A percentile compares a stretch with the other conserved stretches of the same genome.
Conservation (phyloP, 805 yeast species). For the Blastobotrys attinorum region DNA sequence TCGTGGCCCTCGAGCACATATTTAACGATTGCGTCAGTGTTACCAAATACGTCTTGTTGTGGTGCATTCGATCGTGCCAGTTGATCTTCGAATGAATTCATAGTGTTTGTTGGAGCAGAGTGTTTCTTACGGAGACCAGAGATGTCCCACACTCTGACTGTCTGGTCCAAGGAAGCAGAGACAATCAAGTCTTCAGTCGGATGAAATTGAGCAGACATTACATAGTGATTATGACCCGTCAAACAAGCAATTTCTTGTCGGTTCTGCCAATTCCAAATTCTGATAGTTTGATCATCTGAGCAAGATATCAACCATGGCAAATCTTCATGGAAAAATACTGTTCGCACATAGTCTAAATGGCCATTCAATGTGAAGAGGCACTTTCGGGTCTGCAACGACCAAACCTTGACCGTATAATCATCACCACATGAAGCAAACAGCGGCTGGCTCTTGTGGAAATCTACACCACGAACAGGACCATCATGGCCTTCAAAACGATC, state of each 20-base stretch:
- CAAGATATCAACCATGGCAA: slow-evolving; percentile 96
- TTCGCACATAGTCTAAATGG: slow-evolving; percentile 91
- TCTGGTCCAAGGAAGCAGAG: slow-evolving; percentile 92
- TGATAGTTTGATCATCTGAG: slow-evolving; percentile 95
- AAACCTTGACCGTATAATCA: slow-evolving; percentile 88
- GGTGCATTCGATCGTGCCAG: slow-evolving; percentile 45
- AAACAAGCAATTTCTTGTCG: slow-evolving; percentile 94
- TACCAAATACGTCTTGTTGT: slow-evolving; percentile 90
- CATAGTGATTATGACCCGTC: slow-evolving; percentile 98
- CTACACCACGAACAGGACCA: slow-evolving; percentile 94
- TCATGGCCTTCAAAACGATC: slow-evolving; percentile 97
- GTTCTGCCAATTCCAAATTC: slow-evolving; percentile 99
- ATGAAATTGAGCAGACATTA: slow-evolving; percentile 97
- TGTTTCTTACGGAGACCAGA: slow-evolving; percentile 91
- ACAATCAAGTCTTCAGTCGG: slow-evolving; percentile 92
- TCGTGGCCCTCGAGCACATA: slow-evolving; percentile 97
- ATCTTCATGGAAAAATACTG: slow-evolving; percentile 90
- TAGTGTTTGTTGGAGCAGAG: slow-evolving; percentile 51
- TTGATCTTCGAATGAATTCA: slow-evolving; percentile 34
- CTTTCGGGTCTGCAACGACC: slow-evolving; percentile 89
- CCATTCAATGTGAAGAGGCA: slow-evolving; percentile 88
- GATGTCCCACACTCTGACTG: slow-evolving; percentile 99
- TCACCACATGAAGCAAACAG: slow-evolving; percentile 96
- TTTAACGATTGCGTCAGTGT: slow-evolving; percentile 88
- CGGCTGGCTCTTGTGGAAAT: slow-evolving; percentile 97